Percentiles rank a stretch among this genome's conserved stretches.
phyloP scores from a whole-genome alignment of 257 asterid species.

The Gardenia jasminoides region DNA sequence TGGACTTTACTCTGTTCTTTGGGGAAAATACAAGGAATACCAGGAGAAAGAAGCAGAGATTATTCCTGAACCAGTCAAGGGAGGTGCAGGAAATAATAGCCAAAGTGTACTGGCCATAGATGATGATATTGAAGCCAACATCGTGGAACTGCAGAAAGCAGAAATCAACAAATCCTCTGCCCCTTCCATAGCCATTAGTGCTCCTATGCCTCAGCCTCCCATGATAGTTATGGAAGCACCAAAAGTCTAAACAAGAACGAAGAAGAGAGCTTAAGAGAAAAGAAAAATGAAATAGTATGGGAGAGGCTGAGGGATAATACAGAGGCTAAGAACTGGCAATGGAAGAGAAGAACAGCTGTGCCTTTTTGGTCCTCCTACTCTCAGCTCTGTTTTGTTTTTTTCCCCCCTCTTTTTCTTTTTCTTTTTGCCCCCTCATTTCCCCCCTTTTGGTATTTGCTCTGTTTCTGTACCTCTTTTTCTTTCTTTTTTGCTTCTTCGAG shows the following conservation, averaged over 20 bases:
- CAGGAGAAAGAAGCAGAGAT: conserved; percentile 40
- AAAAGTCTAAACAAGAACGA: conserved; percentile 20
- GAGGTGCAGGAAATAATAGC: conserved; percentile 18
- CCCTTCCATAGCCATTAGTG: conserved; percentile 41
- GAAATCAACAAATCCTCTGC: conserved; percentile 25
- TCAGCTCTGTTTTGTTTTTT: not conserved
- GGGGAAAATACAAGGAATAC: conserved; percentile 62
- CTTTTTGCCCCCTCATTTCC: too few species aligned
- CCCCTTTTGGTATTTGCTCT: not conserved
- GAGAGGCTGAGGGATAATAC: not conserved
- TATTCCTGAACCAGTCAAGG: conserved; percentile 47
- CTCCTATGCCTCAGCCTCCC: conserved; percentile 50
- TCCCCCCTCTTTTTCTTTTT: not conserved
- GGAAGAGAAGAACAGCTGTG: conserved; percentile 18
- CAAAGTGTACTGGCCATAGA: conserved; percentile 23
- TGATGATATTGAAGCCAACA: conserved; percentile 65
- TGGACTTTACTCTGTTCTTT: conserved; percentile 50
- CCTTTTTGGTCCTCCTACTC: conserved; percentile 30
- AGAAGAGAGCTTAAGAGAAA: not conserved
- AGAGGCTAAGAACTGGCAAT: not conserved
- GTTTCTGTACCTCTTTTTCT: not conserved
- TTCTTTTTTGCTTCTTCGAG: conserved; percentile 5
- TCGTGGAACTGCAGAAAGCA: conserved; percentile 26
- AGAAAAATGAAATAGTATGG: not conserved
- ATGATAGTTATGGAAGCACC: conserved; percentile 63